phyloP scores from a whole-genome alignment of 768 basidiomycete species.

The Phlebiopsis flavidoalba region DNA sequence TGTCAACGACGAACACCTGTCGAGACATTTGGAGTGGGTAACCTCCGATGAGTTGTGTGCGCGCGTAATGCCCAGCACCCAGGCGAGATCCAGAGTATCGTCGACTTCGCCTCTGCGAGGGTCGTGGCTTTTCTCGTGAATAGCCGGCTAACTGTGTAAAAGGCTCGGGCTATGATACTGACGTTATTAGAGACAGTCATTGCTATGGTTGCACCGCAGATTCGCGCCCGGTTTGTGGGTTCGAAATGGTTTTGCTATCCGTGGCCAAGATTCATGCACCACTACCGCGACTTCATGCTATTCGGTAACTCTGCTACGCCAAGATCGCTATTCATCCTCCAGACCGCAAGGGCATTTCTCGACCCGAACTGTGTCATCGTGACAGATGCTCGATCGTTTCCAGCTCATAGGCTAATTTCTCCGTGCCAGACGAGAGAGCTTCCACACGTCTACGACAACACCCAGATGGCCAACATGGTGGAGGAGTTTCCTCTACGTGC shows the following conservation, averaged over 20 bases:
- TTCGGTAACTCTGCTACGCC: slow-evolving; percentile 93
- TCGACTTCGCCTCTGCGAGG: slow-evolving; percentile 91
- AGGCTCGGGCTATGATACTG: not conserved
- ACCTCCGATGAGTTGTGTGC: slow-evolving; percentile 58
- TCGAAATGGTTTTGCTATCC: slow-evolving; percentile 92
- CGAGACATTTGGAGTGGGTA: slow-evolving; percentile 45
- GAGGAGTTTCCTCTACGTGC: slow-evolving; percentile 86
- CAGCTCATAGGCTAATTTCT: slow-evolving; percentile 77
- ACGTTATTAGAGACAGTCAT: slow-evolving; percentile 44
- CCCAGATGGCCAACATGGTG: slow-evolving; percentile 77
- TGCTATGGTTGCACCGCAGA: slow-evolving; percentile 91
- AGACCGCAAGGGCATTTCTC: slow-evolving; percentile 75
- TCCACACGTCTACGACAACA: slow-evolving; percentile 58
- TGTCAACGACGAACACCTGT: slow-evolving; percentile 53
- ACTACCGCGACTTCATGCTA: slow-evolving; percentile 93
- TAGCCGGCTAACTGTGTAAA: slow-evolving; percentile 1
- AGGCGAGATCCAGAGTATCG: slow-evolving; percentile 65
- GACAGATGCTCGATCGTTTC: slow-evolving; percentile 87
- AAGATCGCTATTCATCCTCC: slow-evolving; percentile 89
- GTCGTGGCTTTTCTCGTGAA: slow-evolving; percentile 28
- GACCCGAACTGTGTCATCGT: slow-evolving; percentile 78
- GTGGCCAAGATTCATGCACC: slow-evolving; percentile 92
- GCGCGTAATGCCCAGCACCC: slow-evolving; percentile 56
- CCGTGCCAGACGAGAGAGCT: slow-evolving; percentile 47
- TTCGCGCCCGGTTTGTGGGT: slow-evolving; percentile 96